Evolutionary conservation across 2,329 filamentous ascomycete species (phyloP).

Genomic region (Lachnellula arida): DNA sequence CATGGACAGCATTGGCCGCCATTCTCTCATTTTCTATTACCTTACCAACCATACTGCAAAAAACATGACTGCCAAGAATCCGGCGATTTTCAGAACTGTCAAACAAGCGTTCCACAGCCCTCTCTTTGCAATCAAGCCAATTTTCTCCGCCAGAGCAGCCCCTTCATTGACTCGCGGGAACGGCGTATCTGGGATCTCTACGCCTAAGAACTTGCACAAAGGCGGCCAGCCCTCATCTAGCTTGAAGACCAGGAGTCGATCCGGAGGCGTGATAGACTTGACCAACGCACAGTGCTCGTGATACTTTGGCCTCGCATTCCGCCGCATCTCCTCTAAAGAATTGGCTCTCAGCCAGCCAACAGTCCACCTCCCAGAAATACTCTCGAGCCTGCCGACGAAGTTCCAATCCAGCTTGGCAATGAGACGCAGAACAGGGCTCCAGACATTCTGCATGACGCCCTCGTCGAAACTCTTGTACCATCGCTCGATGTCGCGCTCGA

Average conservation of each 20-base stretch:
- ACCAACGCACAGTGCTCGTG: conserved; percentile 1
- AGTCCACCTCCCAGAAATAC: background rate
- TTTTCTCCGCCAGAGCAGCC: background rate
- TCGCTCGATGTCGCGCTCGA: background rate
- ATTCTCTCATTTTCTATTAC: background rate
- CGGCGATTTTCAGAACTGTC: background rate
- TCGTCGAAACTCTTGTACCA: conserved; percentile 7
- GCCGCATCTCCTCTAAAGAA: background rate
- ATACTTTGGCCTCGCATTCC: background rate
- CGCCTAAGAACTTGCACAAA: conserved; percentile 1
- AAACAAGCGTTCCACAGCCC: background rate
- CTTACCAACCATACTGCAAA: background rate
- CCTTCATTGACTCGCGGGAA: conserved; percentile 1
- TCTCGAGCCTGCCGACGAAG: background rate
- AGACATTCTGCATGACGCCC: background rate
- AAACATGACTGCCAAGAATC: background rate
- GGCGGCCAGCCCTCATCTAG: conserved; percentile 1
- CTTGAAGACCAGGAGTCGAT: background rate
- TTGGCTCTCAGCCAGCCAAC: conserved; percentile 1
- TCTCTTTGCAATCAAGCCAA: background rate
- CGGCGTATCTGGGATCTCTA: background rate
- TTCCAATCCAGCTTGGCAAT: background rate
- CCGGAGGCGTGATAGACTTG: background rate
- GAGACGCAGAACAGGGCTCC: background rate
- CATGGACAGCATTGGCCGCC: background rate